A percentile compares a stretch with the other conserved stretches of the same genome.
phyloP scores from a whole-genome alignment of 192 early-diverging fungal genomes.

The Coemansia sp. region DNA sequence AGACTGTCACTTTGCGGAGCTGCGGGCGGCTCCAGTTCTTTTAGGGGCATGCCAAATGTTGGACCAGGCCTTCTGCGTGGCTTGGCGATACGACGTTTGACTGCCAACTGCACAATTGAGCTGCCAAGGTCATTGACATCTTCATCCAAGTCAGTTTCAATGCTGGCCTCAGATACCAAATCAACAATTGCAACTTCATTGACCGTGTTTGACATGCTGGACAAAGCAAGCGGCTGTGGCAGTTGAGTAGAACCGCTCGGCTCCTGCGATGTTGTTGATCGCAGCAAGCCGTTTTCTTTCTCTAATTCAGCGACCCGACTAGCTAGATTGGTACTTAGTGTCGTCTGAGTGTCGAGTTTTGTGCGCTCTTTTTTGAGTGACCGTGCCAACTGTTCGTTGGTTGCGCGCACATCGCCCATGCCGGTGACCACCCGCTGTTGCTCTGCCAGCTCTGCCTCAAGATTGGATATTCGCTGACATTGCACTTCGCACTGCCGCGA shows the following conservation, averaged over 20 bases:
- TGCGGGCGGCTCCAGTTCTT: neutral
- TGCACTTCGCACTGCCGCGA: slow-evolving; percentile 25
- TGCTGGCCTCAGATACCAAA: slow-evolving; percentile 13
- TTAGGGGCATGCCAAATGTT: slow-evolving; percentile 30
- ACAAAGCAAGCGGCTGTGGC: neutral
- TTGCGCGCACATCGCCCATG: slow-evolving; percentile 42
- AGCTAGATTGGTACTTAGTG: slow-evolving; percentile 21
- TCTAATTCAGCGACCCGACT: slow-evolving; percentile 15
- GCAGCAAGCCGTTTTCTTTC: neutral
- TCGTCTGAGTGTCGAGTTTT: slow-evolving; percentile 14
- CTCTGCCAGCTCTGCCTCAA: slow-evolving; percentile 26
- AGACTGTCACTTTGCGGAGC: neutral
- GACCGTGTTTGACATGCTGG: neutral
- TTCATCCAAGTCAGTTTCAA: slow-evolving; percentile 17
- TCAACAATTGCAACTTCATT: neutral
- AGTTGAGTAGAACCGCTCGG: neutral
- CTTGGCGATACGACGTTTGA: neutral
- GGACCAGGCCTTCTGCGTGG: slow-evolving; percentile 10
- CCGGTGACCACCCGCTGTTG: slow-evolving; percentile 33
- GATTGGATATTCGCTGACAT: neutral
- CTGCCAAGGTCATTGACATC: slow-evolving; percentile 20
- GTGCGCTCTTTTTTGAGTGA: slow-evolving; percentile 38
- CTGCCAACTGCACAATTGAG: slow-evolving; percentile 7
- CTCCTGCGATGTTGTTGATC: neutral
- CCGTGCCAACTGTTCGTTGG: slow-evolving; percentile 41